Base-by-base conservation (phyloP, 2,329 filamentous ascomycete species). In the Magnaporthiopsis rhizophila region DNA sequence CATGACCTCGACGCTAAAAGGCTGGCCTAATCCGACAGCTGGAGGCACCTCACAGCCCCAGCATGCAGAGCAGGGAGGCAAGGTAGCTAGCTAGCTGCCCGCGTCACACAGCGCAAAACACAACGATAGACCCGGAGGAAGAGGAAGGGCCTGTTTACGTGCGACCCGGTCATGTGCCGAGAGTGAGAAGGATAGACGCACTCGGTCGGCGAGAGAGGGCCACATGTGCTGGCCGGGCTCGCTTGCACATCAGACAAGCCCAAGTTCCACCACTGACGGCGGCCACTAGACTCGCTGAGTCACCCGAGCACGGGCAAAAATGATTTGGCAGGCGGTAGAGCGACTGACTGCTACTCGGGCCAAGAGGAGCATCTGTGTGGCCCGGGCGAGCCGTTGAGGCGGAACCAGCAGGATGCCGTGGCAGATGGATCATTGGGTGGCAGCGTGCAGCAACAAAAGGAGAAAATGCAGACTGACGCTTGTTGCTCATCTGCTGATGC, bases 401-500 rank as follows among this genome's bases (percentile, higher is more conserved):
- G 62, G 62, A 30, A 32, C 45, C 45, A 57, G 56, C 56, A 34
- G 61, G 61, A 36, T 50, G 61, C 28, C 30, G 30, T 34, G 34
- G 58, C 58, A 59, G 30, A 32, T 3, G 30, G 18, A n/a, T 34
- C 9, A 34, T 59, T 34, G 34, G 58, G 30, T 34, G 28, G 58
- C 34, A 59, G 28, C 58, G 34, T 30, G 59, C 60, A 62, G 60
- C 45, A 56, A 38, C 38, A 30, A 62, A 34, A 38, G 59, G 34
- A 38, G 24, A n/a, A 61, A 30, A 50, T 45, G 36, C n/a, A 13
- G 26, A 59, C 26, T 30, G 28, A 61, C 64, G 66, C 66, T 62
- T 59, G 38, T 62, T 38, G 59, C 64, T 66, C 62, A 64, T 64
- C 63, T 32, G 59, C 61, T 65, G 21, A 34, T 59, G 28, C 30